Evolutionary conservation across 306 rosid genomes (phyloP).

Genomic region (Dalbergia oliveri): DNA sequence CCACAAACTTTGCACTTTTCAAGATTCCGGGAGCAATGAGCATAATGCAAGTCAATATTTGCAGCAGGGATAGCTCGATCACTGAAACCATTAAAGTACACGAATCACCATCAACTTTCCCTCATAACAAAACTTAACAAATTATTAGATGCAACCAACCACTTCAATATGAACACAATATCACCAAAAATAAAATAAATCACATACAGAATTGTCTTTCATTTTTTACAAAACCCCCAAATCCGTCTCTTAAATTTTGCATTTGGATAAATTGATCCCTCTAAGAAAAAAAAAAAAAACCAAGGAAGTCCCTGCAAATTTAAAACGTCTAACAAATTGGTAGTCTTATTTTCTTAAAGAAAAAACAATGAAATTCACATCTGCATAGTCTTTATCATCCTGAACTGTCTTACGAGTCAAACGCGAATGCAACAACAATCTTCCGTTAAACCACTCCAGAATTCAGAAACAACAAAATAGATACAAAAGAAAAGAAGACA

Average conservation of each 20-base stretch:
- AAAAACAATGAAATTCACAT: too few species aligned
- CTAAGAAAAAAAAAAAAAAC: too few species aligned
- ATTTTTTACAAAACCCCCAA: neutral
- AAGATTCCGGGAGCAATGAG: conserved; percentile 87
- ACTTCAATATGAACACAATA: neutral
- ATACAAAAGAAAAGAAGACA: neutral
- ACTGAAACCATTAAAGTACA: conserved; percentile 64
- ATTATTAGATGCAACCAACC: conserved; percentile 19
- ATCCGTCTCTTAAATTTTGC: too few species aligned
- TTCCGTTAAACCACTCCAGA: neutral
- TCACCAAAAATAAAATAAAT: neutral
- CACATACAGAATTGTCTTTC: too few species aligned
- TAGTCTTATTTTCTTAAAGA: too few species aligned
- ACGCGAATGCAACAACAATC: neutral
- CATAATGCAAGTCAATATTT: conserved; percentile 90
- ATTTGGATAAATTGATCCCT: too few species aligned
- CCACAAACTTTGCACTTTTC: conserved; percentile 88
- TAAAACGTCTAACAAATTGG: too few species aligned
- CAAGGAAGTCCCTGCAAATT: too few species aligned
- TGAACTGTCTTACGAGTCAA: neutral
- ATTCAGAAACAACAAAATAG: neutral
- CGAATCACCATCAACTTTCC: conserved; percentile 42
- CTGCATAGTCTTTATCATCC: neutral
- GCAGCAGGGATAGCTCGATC: conserved; percentile 77
- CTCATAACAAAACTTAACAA: neutral